phyloP scores from a whole-genome alignment of 345 rosid species.

The Eucalyptus cloeziana region DNA sequence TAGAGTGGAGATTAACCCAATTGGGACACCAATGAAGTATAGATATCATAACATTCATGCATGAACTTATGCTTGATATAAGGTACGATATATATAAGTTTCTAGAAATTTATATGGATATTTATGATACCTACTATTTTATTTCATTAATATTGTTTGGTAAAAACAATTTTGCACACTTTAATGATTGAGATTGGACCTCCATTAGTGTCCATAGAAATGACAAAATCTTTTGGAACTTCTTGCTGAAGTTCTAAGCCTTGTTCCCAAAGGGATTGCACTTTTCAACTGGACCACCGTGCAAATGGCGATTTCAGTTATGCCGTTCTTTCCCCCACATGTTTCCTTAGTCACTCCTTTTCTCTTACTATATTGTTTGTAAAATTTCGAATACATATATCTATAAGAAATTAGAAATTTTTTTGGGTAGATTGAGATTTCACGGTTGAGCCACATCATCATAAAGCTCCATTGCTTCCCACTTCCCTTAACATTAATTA shows the following conservation, averaged over 20 bases:
- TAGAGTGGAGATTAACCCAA: background rate
- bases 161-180: background rate
- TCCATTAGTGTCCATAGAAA: background rate
- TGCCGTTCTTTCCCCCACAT: background rate
- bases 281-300: background rate
- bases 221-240: background rate
- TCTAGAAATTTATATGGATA: background rate
- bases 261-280: background rate
- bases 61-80: background rate
- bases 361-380: background rate
- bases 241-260: background rate
- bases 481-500: background rate
- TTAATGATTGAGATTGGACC: background rate
- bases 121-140: background rate
- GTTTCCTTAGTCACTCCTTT: background rate
- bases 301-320: background rate
- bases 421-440: no score
- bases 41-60: background rate
- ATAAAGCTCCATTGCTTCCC: background rate
- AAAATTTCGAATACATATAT: background rate
- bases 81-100: background rate
- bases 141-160: no score
- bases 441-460: background rate
- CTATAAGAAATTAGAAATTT: background rate
- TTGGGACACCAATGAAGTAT: background rate